Evolutionary conservation across 2,329 filamentous ascomycete species (phyloP).

Genomic region (Apiospora marii): DNA sequence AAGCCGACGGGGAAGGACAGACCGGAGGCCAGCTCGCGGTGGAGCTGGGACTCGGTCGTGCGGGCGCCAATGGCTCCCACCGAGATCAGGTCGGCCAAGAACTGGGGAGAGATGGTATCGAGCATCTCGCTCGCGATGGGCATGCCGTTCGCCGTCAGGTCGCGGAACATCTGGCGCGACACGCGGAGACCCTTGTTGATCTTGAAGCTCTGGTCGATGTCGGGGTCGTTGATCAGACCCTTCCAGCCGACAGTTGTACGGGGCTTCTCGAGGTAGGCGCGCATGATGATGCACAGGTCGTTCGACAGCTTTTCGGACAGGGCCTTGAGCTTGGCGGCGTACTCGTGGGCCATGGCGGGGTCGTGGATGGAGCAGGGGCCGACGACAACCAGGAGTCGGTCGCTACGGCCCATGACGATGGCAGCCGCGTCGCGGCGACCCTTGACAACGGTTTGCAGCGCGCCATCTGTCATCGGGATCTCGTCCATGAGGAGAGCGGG

Average conservation of each 20-base stretch:
- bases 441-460: conserved; percentile 73
- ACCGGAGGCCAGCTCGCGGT: conserved; percentile 93
- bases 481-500: conserved; percentile 87
- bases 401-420: conserved; percentile 80
- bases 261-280: conserved; percentile 98
- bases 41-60: conserved; percentile 95
- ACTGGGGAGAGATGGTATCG: conserved; percentile 98
- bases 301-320: conserved; percentile 80
- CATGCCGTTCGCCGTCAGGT: conserved; percentile 86
- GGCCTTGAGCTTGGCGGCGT: conserved; percentile 79
- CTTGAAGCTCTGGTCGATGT: conserved; percentile 96
- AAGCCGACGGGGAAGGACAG: conserved; percentile 98
- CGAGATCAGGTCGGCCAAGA: conserved; percentile 93
- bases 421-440: conserved; percentile 73
- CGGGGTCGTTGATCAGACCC: conserved; percentile 97
- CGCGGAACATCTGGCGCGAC: conserved; percentile 91
- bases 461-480: conserved; percentile 73
- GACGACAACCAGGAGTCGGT: conserved; percentile 92
- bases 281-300: conserved; percentile 94
- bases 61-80: conserved; percentile 95
- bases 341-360: conserved; percentile 85
- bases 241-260: conserved; percentile 99
- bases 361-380: conserved; percentile 98
- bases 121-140: conserved; percentile 98
- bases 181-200: conserved; percentile 98